phyloP scores from a whole-genome alignment of 805 yeast genomes.

The Priceomyces melissophilus region DNA sequence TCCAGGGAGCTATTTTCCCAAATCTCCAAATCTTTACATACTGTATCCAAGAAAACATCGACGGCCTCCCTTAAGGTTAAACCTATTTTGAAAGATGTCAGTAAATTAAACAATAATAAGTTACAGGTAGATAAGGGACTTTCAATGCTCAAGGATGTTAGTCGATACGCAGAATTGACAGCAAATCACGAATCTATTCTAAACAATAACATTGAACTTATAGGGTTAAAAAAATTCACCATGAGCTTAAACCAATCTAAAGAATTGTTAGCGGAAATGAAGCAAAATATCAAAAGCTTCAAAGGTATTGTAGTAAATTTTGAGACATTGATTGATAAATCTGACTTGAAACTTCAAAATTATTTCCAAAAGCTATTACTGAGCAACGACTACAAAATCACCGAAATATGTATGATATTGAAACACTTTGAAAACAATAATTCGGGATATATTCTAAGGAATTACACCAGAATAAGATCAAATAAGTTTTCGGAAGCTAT shows the following conservation, averaged over 20 bases:
- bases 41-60: constrained; percentile 50
- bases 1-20: constrained; percentile 53
- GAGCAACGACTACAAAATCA: constrained; percentile 35
- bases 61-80: constrained; percentile 61
- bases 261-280: constrained; percentile 44
- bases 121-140: constrained; percentile 55
- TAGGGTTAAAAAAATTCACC: constrained; percentile 37
- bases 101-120: constrained; percentile 51
- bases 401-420: constrained; percentile 40
- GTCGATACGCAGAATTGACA: constrained; percentile 46
- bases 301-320: constrained; percentile 65
- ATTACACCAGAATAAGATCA: constrained; percentile 20
- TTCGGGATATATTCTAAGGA: constrained; percentile 12
- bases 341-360: constrained; percentile 52
- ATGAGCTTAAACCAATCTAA: constrained; percentile 36
- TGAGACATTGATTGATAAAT: constrained; percentile 50
- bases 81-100: constrained; percentile 68
- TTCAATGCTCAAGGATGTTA: constrained; percentile 49
- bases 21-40: constrained; percentile 53
- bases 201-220: constrained; percentile 30
- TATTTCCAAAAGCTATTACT: constrained; percentile 41
- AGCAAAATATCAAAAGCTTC: constrained; percentile 47
- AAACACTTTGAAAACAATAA: constrained; percentile 37
- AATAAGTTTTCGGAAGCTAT: constrained; percentile 39
- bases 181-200: constrained; percentile 38